Evolutionary conservation across 768 basidiomycete genomes (phyloP).

Genomic region (Leucocoprinus leucothites): DNA sequence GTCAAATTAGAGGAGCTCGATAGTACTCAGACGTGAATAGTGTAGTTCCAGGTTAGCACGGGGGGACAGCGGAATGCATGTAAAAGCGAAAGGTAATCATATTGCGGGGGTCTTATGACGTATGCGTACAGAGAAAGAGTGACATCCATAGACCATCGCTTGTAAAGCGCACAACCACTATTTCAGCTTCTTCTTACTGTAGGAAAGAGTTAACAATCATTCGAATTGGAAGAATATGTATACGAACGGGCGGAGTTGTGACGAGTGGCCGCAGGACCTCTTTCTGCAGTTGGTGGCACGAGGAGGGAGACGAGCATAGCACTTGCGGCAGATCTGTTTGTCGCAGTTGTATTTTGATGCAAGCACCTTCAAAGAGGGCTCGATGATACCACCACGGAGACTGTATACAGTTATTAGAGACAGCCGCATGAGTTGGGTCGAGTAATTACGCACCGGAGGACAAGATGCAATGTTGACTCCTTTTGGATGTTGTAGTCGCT

Average conservation of each 20-base stretch:
- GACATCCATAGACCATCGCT: slow-evolving; percentile 7
- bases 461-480: slow-evolving; percentile 96
- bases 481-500: slow-evolving; percentile 99
- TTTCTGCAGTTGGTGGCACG: slow-evolving; percentile 99
- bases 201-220: slow-evolving; percentile 8
- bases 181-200: slow-evolving; percentile 95
- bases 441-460: slow-evolving; percentile 69
- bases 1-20: neutral
- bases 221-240: neutral
- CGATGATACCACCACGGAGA: slow-evolving; percentile 98
- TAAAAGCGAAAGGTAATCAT: neutral
- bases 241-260: slow-evolving; percentile 87
- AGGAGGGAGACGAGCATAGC: slow-evolving; percentile 98
- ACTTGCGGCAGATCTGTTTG: slow-evolving; percentile 99
- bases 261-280: slow-evolving; percentile 86
- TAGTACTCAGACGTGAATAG: too few relatives aligned
- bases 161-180: slow-evolving; percentile 39
- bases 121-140: slow-evolving; percentile 9
- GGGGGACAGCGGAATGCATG: too few relatives aligned
- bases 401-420: slow-evolving; percentile 30
- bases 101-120: slow-evolving; percentile 7
- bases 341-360: slow-evolving; percentile 99
- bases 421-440: slow-evolving; percentile 6
- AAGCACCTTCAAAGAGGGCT: slow-evolving; percentile 96
- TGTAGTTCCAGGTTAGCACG: too few relatives aligned